Conservation (phyloP, 306 rosid genomes). For the Inga oerstediana region DNA sequence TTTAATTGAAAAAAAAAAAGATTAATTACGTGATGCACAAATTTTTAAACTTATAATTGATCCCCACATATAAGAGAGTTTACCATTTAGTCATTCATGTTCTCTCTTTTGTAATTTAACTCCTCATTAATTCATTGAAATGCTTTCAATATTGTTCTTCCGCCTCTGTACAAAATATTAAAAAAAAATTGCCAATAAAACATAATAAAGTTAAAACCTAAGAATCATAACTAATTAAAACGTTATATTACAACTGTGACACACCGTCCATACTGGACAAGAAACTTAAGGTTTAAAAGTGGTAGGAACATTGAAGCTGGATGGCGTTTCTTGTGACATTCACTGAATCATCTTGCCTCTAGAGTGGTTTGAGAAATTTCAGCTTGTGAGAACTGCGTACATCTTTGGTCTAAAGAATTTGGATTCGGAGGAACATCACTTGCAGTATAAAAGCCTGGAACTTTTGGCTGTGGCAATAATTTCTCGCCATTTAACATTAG, state of each 20-base stretch:
- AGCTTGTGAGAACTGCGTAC: background rate
- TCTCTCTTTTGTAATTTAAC: background rate
- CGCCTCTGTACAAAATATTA: too few relatives aligned
- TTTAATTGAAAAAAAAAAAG: too few relatives aligned
- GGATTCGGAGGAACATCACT: background rate
- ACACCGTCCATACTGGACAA: too few relatives aligned
- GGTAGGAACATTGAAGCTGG: background rate
- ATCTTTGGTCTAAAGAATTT: background rate
- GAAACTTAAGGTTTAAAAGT: too few relatives aligned
- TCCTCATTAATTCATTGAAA: background rate
- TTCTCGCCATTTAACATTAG: slow-evolving; percentile 35
- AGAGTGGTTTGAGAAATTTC: slow-evolving; percentile 21
- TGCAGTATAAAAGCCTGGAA: slow-evolving; percentile 19
- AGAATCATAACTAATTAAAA: too few relatives aligned
- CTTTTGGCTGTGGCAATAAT: slow-evolving; percentile 22
- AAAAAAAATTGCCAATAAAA: too few relatives aligned
- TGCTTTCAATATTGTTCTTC: background rate
- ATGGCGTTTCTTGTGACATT: background rate
- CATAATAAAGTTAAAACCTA: too few relatives aligned
- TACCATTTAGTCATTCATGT: background rate
- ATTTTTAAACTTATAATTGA: too few relatives aligned
- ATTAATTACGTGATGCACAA: too few relatives aligned
- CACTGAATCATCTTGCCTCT: background rate
- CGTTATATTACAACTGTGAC: too few relatives aligned
- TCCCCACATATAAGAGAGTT: background rate